phyloP scores from a whole-genome alignment of 441 rosid genomes.

The Theobroma grandiflorum region DNA sequence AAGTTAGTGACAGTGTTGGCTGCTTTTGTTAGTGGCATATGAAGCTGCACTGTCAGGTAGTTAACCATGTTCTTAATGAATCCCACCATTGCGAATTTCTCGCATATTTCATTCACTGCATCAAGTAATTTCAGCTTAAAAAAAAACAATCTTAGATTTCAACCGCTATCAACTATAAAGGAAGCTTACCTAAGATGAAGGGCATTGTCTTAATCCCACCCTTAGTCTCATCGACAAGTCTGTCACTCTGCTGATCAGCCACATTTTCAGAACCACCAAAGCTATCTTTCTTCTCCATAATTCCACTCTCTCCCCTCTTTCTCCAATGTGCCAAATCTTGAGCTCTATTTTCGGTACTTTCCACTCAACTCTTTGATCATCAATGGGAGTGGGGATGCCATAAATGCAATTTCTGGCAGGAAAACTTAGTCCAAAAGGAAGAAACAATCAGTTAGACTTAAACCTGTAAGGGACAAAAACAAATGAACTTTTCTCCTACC shows the following conservation, averaged over 20 bases:
- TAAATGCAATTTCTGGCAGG: not conserved
- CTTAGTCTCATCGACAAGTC: not conserved
- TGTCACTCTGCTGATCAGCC: constrained; percentile 5
- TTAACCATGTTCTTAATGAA: constrained; percentile 29
- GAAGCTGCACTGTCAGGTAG: constrained; percentile 25
- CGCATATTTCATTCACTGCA: constrained; percentile 30
- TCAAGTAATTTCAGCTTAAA: not conserved
- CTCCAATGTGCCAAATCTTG: not conserved
- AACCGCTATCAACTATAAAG: not conserved
- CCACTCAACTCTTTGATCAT: not conserved
- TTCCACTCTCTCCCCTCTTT: not conserved
- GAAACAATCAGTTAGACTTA: not conserved
- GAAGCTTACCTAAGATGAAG: constrained; percentile 25
- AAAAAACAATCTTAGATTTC: not conserved
- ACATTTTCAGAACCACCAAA: not conserved
- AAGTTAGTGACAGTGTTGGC: constrained; percentile 66
- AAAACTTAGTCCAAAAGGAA: not conserved
- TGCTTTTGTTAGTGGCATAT: constrained; percentile 43
- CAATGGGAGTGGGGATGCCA: not conserved
- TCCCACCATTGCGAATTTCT: constrained; percentile 32
- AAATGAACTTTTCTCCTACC: not conserved
- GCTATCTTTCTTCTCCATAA: not conserved
- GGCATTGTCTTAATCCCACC: constrained; percentile 34
- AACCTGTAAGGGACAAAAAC: not conserved
- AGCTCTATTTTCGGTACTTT: not conserved